Conservation (phyloP, 1,284 basidiomycete genomes). For the Irpex lacteus region DNA sequence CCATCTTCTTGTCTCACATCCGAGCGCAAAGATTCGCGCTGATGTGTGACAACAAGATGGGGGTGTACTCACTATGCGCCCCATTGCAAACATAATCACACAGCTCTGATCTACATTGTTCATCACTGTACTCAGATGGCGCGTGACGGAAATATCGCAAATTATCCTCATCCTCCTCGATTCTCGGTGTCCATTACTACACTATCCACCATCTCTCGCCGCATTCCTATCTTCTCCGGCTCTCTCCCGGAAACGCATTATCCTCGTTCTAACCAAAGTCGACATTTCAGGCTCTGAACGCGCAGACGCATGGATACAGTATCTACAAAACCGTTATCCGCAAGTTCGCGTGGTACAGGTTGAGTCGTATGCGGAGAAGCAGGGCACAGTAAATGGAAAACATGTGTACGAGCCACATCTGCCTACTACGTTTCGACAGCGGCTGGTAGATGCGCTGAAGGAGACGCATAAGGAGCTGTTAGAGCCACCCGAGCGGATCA, state of each 20-base stretch:
- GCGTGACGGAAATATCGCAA: constrained; percentile 82
- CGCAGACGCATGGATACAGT: constrained; percentile 65
- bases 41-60: not conserved
- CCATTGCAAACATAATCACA: not conserved
- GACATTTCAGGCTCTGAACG: constrained; percentile 48
- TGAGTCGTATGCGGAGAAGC: constrained; percentile 65
- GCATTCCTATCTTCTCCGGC: constrained; percentile 39
- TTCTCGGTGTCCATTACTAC: constrained; percentile 77
- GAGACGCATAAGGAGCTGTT: constrained; percentile 68
- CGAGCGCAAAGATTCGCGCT: constrained; percentile 7
- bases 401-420: constrained; percentile 61
- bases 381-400: constrained; percentile 32
- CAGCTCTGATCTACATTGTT: constrained; percentile 1
- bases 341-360: constrained; percentile 65
- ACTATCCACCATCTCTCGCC: constrained; percentile 59
- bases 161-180: constrained; percentile 86
- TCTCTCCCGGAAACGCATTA: constrained; percentile 46
- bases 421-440: constrained; percentile 53
- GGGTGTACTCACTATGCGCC: not conserved
- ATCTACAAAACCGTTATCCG: constrained; percentile 58
- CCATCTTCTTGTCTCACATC: constrained; percentile 1
- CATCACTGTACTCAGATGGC: constrained; percentile 59
- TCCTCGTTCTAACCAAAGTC: constrained; percentile 84
- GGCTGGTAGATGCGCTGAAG: constrained; percentile 66
- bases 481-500: constrained; percentile 62